phyloP scores from a whole-genome alignment of 805 yeast genomes.

The Candida caryicola region DNA sequence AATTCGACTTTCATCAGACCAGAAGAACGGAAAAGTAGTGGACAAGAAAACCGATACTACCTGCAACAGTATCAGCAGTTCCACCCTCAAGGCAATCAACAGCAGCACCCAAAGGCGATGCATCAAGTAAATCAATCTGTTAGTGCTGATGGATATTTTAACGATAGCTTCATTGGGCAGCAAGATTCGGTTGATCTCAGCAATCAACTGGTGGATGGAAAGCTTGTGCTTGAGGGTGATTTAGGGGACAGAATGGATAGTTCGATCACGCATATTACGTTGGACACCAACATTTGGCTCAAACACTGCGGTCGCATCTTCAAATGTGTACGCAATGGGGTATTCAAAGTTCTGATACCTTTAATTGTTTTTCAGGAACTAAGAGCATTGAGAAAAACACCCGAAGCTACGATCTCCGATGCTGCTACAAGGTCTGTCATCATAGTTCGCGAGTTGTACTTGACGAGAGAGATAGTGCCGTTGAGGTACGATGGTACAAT shows the following conservation, averaged over 20 bases:
- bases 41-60: too few species aligned
- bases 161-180: conserved; percentile 19
- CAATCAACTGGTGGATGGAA: conserved; percentile 7
- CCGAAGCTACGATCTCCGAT: conserved; percentile 71
- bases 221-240: conserved; percentile 39
- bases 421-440: conserved; percentile 80
- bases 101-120: conserved; percentile 17
- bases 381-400: conserved; percentile 64
- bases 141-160: conserved; percentile 22
- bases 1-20: conserved; percentile 35
- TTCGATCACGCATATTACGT: conserved; percentile 52
- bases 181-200: conserved; percentile 18
- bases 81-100: conserved; percentile 18
- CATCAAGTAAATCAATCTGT: conserved; percentile 11
- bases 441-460: conserved; percentile 62
- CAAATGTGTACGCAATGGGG: conserved; percentile 60
- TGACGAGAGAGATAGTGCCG: conserved; percentile 54
- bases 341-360: conserved; percentile 63
- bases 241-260: conserved; percentile 59
- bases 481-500: conserved; percentile 67
- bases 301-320: conserved; percentile 76
- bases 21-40: conserved; percentile 18
- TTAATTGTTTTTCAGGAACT: conserved; percentile 76
- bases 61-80: conserved; percentile 11
- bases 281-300: conserved; percentile 79